Evolutionary conservation across 257 asterid species (phyloP).

Genomic region (Penstemon eatonii): DNA sequence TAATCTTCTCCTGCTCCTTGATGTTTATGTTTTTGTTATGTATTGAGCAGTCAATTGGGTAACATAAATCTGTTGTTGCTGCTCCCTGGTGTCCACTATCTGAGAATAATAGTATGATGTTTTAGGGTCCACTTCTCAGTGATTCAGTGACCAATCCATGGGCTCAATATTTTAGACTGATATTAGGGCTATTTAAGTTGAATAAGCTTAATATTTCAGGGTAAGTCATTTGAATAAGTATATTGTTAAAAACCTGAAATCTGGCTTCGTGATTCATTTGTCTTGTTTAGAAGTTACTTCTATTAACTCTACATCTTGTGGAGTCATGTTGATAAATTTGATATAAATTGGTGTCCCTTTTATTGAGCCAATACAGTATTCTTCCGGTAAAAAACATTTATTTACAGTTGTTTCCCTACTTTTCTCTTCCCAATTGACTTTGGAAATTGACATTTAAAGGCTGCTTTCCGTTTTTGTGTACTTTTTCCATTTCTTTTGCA

Average conservation of each 20-base stretch:
- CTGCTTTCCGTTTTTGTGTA: not conserved
- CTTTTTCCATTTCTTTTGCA: slow-evolving; percentile 39
- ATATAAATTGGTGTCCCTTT: not conserved
- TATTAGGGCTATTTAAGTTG: not conserved
- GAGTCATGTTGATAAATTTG: not conserved
- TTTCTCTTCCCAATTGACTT: not conserved
- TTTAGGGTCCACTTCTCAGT: slow-evolving; percentile 8
- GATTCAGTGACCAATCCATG: not conserved
- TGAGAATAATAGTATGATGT: not conserved
- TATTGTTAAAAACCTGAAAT: not conserved
- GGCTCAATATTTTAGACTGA: no score
- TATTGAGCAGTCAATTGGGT: not conserved
- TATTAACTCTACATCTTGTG: no score
- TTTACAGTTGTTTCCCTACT: slow-evolving; percentile 6
- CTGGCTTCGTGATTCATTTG: no score
- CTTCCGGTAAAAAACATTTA: not conserved
- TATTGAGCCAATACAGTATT: not conserved
- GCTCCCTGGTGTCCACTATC: not conserved
- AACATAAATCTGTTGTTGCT: not conserved
- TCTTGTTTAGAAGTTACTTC: no score
- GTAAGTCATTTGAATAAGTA: not conserved
- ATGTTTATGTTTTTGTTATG: not conserved
- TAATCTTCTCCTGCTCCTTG: not conserved
- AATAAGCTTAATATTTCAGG: not conserved
- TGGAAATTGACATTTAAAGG: slow-evolving; percentile 10